Evolutionary conservation across 441 rosid genomes (phyloP).

Genomic region (Adansonia rubrostipa): DNA sequence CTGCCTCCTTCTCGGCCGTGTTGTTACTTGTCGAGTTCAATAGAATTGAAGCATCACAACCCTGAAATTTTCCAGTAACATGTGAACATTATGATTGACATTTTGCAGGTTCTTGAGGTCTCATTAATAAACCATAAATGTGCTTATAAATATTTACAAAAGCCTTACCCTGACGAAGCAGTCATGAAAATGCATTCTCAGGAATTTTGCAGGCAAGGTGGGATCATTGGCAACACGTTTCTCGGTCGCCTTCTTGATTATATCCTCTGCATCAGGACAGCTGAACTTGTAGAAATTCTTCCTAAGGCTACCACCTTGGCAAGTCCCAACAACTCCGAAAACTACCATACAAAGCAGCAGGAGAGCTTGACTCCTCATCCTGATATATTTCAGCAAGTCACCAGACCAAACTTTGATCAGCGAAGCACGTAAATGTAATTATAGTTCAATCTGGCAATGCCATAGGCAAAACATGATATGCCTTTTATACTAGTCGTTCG

Average conservation of each 20-base stretch:
- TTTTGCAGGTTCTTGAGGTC: no score
- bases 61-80: constrained; percentile 38
- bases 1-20: constrained; percentile 18
- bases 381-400: not conserved
- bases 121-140: no score
- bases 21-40: constrained; percentile 45
- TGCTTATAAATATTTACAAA: not conserved
- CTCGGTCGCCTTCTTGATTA: constrained; percentile 39
- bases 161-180: constrained; percentile 49
- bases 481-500: constrained; percentile 24
- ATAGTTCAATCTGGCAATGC: not conserved
- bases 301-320: constrained; percentile 29
- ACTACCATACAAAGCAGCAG: not conserved
- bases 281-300: constrained; percentile 38
- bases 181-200: constrained; percentile 61
- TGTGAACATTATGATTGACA: not conserved
- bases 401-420: not conserved
- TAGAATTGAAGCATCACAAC: constrained; percentile 73
- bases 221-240: constrained; percentile 34
- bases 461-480: not conserved
- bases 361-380: constrained; percentile 13
- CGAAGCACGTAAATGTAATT: not conserved
- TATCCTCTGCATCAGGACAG: constrained; percentile 33
- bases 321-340: not conserved
- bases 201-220: constrained; percentile 47